Evolutionary conservation across 805 yeast genomes (phyloP), one percentile per base, ranked within the genome.

Genomic region (Candida pini): DNA sequence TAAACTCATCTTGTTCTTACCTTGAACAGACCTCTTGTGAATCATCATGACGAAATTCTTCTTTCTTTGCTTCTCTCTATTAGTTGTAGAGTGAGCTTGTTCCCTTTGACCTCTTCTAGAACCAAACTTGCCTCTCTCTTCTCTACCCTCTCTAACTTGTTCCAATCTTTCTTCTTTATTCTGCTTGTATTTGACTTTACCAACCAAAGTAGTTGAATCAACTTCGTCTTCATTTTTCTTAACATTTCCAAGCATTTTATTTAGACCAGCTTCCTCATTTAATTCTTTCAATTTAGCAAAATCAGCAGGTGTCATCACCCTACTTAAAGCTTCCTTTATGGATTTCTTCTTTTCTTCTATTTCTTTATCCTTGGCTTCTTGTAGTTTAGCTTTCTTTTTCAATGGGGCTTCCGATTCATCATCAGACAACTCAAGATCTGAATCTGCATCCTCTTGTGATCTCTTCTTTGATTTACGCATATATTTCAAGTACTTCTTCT

Each of bases 21-120:
- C 97, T 62, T 85, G 95, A 26, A 92, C 97, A 33, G 85, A 79
- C 52, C 78, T 78, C 67, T 90, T 92, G 63, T 92, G 99, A 49
- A 92, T 85, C 90, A 85, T 85, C 99, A 92, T 92, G 57, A 92
- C 90, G 56, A 88, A 92, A 64, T 92, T 92, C 96, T 92, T 92
- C 87, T 87, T 87, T 62, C 97, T 76, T 17, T 88, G 94, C 76
- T 92, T 92, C 64, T 94, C 97, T 63, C 78, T 78, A 61, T 92
- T 92, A 2, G 99, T 92, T 9, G 97, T 89, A 19, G 95, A 85
- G 56, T 82, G 97, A 36, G 73, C 72, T 17, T 78, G 81, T 41
- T 76, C 76, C 54, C 79, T 67, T 62, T 80, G 81, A 53, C 95
- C 95, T 66, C 77, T 84, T 57, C 80, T 76, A 14, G 95, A 83